phyloP scores from a whole-genome alignment of 495 filamentous ascomycete genomes.

The Talaromyces liani region DNA sequence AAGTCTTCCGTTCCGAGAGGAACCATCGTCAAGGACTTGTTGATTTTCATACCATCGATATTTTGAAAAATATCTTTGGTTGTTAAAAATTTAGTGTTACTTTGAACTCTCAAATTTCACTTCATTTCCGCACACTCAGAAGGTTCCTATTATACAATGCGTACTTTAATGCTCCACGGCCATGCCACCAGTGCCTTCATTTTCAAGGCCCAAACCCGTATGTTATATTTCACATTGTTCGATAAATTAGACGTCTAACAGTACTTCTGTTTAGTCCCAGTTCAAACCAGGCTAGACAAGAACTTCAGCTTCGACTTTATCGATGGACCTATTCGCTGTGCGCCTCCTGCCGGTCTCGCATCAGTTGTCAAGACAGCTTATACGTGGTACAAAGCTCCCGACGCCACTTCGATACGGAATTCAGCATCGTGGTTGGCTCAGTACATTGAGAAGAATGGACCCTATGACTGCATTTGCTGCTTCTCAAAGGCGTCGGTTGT shows the following conservation, averaged over 20 bases:
- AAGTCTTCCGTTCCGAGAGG: neutral
- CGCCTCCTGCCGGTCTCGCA: constrained; percentile 44
- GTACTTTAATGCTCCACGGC: constrained; percentile 41
- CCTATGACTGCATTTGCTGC: constrained; percentile 40
- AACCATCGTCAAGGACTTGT: neutral
- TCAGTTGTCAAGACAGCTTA: neutral
- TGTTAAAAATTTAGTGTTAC: neutral
- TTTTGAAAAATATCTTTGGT: neutral
- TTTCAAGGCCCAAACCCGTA: constrained; percentile 53
- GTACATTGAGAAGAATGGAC: constrained; percentile 28
- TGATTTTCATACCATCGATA: neutral
- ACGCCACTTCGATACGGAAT: neutral
- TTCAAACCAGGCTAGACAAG: constrained; percentile 26
- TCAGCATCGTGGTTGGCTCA: constrained; percentile 22
- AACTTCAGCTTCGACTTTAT: constrained; percentile 47
- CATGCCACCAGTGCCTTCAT: constrained; percentile 50
- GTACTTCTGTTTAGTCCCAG: constrained; percentile 22
- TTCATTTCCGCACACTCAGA: neutral
- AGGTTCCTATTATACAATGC: neutral
- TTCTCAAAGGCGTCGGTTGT: constrained; percentile 32
- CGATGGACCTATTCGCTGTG: constrained; percentile 38
- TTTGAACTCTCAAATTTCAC: neutral
- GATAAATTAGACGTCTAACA: neutral
- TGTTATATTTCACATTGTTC: constrained; percentile 6
- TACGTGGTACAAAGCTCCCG: neutral